phyloP scores from a whole-genome alignment of 345 rosid genomes.

The Populus pruinosa region DNA sequence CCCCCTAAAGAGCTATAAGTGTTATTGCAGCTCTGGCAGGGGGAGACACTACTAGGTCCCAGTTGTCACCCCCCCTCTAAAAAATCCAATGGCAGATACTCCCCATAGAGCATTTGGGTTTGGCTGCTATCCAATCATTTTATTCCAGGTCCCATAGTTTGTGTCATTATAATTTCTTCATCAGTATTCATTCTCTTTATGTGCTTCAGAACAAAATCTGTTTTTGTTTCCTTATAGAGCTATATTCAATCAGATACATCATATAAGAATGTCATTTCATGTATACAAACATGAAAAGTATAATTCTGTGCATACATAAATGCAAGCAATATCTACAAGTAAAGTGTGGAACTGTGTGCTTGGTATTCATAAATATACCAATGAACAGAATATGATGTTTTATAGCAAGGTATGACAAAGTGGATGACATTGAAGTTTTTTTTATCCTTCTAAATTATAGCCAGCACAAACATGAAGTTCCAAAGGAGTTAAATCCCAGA shows the following conservation, averaged over 20 bases:
- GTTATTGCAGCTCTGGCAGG: no score
- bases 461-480: neutral
- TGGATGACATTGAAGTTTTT: neutral
- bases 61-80: no score
- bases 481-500: neutral
- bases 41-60: no score
- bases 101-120: neutral
- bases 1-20: no score
- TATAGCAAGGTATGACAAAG: neutral
- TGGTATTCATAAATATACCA: neutral
- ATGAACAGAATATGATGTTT: neutral
- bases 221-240: no score
- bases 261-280: no score
- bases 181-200: no score
- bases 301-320: no score
- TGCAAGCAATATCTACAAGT: no score
- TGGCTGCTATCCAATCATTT: neutral
- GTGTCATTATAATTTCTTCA: neutral
- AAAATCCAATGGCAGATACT: no score
- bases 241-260: no score
- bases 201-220: neutral
- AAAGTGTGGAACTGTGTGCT: neutral
- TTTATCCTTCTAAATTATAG: neutral
- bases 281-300: no score
- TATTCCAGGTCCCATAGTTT: neutral